Percentiles rank a stretch among this genome's conserved stretches.
phyloP scores from a whole-genome alignment of 805 yeast species.

The Candida manassasensis region DNA sequence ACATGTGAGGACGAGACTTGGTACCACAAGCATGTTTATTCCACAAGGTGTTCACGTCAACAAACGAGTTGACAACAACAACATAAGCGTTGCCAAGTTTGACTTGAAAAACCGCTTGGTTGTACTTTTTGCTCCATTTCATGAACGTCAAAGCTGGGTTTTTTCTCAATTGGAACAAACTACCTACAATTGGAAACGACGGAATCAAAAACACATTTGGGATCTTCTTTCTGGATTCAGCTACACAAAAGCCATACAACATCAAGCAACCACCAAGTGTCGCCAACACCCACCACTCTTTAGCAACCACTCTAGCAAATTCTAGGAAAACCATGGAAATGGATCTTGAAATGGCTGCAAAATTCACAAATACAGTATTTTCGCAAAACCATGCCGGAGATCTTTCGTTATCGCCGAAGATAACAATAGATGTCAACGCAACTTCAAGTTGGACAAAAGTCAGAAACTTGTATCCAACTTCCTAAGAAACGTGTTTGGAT shows the following conservation, averaged over 20 bases:
- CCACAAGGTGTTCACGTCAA: slow-evolving; percentile 53
- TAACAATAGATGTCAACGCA: too few relatives aligned
- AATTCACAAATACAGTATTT: slow-evolving; percentile 1
- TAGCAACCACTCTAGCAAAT: slow-evolving; percentile 1
- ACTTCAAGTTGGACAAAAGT: too few relatives aligned
- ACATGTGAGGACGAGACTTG: slow-evolving; percentile 62
- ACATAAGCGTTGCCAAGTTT: slow-evolving; percentile 54
- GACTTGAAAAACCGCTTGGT: slow-evolving; percentile 51
- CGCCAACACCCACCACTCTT: not conserved
- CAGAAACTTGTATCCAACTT: too few relatives aligned
- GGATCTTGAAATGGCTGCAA: slow-evolving; percentile 2
- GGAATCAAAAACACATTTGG: slow-evolving; percentile 40
- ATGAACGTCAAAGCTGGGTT: slow-evolving; percentile 49
- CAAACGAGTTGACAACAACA: slow-evolving; percentile 64
- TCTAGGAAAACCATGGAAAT: not conserved
- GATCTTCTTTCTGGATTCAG: slow-evolving; percentile 16
- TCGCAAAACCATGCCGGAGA: too few relatives aligned
- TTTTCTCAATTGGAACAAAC: slow-evolving; percentile 36
- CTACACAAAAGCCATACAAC: not conserved
- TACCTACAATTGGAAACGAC: slow-evolving; percentile 50
- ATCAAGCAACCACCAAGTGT: not conserved
- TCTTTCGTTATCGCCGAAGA: too few relatives aligned
- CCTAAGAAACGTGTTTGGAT: too few relatives aligned
- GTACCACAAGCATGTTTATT: slow-evolving; percentile 41
- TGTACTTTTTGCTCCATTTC: slow-evolving; percentile 41